Evolutionary conservation across 768 basidiomycete species (phyloP), one percentile per base, ranked within the genome.

Genomic region (Podaxis pistillaris): DNA sequence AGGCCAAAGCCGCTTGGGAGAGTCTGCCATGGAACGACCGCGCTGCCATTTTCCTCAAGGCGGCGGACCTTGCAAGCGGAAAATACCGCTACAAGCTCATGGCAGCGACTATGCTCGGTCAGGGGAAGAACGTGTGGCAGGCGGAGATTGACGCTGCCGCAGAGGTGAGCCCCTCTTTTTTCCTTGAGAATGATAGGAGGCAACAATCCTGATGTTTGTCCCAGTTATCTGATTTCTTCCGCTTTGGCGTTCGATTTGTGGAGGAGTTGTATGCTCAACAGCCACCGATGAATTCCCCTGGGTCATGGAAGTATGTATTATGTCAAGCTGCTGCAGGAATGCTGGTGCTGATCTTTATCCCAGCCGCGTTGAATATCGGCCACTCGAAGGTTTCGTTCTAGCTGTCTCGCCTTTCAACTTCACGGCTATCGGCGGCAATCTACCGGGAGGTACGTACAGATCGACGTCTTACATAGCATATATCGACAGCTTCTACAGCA

Each of bases 81-180:
- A 99, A 98, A 82, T 97, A 98, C 74, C 83, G 97, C 66, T 96
- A 96, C 79, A 89, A 90, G 77, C 81, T 99, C 52, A 82, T 98
- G 78, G 97, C 97, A 46, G 95, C 96, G 44, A 98, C 96, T 49
- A 97, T 99, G 77, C 82, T 99, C 52, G 97, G 97, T 15, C 97
- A 99, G 78, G 97, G 97, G 46, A 99, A 99, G 86, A 99, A 98
- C 73, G 89, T 84, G 15, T 99, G 97, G 97, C 97, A 99, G 78
- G 97, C 97, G 15, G 97, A 99, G 82, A 98, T 99, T 65, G 97
- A 99, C 74, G 94, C 97, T 59, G 97, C 95, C 17, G 96, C 97
- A 3, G 97, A 99, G 89, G 94, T 93, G 62, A 47, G 84, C 63
- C 17, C 62, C 2, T 51, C 22, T 56, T 47, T 58, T 2, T 0